phyloP scores from a whole-genome alignment of 2,329 filamentous ascomycete species.

The Neospermospora avenae region DNA sequence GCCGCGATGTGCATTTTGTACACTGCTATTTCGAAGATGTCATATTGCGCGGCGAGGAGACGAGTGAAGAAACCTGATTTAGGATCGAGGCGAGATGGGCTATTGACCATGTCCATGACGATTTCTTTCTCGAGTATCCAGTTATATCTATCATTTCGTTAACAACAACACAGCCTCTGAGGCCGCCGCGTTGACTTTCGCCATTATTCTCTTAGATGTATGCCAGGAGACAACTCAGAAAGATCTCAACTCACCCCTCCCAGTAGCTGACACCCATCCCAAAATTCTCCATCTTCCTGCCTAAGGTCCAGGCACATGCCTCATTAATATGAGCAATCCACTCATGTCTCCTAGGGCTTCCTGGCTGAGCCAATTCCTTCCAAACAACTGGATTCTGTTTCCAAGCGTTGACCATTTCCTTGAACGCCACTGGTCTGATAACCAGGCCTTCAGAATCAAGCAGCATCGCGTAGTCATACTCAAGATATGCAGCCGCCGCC shows the following conservation, averaged over 20 bases:
- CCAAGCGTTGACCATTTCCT: not conserved
- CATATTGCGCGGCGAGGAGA: not conserved
- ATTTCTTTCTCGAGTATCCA: not conserved
- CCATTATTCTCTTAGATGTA: not conserved
- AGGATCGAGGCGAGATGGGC: not conserved
- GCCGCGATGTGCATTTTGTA: constrained; percentile 1
- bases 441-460: not conserved
- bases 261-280: not conserved
- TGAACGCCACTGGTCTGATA: not conserved
- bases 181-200: not conserved
- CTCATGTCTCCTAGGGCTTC: not conserved
- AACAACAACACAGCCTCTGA: not conserved
- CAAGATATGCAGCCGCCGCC: not conserved
- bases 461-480: not conserved
- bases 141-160: not conserved
- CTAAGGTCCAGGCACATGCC: not conserved
- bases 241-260: not conserved
- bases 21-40: constrained; percentile 3
- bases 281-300: not conserved
- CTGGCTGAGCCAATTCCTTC: not conserved
- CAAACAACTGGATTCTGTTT: not conserved
- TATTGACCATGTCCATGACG: not conserved
- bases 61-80: not conserved
- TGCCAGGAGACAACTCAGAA: not conserved
- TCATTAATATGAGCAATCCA: not conserved